These are phyloP conservation scores for Sporisorium scitamineum DNA, from an alignment of 1,284 basidiomycete species.

Conservation along the genomic window DNA sequence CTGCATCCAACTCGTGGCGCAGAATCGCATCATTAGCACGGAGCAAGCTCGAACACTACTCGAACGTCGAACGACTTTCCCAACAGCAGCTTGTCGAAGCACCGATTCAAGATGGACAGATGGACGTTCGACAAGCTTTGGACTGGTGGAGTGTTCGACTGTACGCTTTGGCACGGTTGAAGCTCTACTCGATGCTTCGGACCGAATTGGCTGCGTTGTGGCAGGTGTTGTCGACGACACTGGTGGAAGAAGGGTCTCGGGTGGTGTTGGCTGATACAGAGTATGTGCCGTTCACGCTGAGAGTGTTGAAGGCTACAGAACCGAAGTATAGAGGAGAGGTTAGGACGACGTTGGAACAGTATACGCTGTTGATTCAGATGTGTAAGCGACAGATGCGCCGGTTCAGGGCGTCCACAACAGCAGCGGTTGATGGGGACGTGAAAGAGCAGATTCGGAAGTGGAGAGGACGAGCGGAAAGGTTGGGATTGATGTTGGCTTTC, in stretches of 20 bases:
- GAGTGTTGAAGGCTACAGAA: conserved; percentile 31
- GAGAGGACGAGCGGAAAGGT: conserved; percentile 17
- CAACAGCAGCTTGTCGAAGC: conserved; percentile 4
- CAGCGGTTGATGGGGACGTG: neutral
- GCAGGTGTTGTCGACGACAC: conserved; percentile 10
- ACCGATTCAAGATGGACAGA: neutral
- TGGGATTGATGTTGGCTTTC: conserved; percentile 32
- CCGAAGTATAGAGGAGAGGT: conserved; percentile 22
- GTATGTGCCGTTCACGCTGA: conserved; percentile 31
- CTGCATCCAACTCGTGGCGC: conserved; percentile 35
- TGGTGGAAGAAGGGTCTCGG: neutral
- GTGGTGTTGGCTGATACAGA: conserved; percentile 2
- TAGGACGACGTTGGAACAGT: conserved; percentile 14
- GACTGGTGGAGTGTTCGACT: conserved; percentile 53
- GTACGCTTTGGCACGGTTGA: conserved; percentile 40
- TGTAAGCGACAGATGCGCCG: conserved; percentile 21
- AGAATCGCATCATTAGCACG: conserved; percentile 32
- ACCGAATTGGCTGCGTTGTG: conserved; percentile 39
- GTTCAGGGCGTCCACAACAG: neutral
- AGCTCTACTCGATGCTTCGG: conserved; percentile 37
- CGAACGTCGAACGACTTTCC: neutral
- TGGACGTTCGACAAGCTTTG: conserved; percentile 8
- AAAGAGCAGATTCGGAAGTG: conserved; percentile 17
- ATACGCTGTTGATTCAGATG: conserved; percentile 8
- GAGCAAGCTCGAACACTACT: conserved; percentile 11